Evolutionary conservation across 2,329 filamentous ascomycete genomes (phyloP), one percentile per base, ranked within the genome.

Genomic region (Nigrospora sphaerica): DNA sequence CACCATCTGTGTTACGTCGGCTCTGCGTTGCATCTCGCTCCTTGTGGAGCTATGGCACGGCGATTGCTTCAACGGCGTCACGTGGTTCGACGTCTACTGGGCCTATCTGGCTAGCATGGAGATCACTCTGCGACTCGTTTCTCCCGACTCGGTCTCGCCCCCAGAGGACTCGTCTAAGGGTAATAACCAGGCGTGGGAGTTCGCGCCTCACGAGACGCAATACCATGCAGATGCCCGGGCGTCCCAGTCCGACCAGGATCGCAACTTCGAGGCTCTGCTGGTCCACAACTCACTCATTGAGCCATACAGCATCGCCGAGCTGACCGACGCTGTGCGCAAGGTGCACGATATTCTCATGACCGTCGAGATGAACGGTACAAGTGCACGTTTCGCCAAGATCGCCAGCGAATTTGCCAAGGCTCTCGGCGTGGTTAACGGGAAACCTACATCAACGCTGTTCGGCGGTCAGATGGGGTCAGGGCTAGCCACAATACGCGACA

Each of bases 361-460:
- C 6, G 52, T 55, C 14, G 54, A 57, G 18, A 50, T 58, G 19
- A 57, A 52, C 38, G 56, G 56, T 11, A 57, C 54, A 32, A 56
- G 53, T 32, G 56, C 56, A n/a, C 54, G 52, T 23, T 57, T 55
- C 35, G 52, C 53, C 3, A 54, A 52, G 38, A 51, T 49, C 10
- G 48, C 56, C 11, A 46, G 52, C 35, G 54, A 57, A 28, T 53
- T 58, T 35, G 55, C 52, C 7, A 54, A 51, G 28, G 48, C 52
- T 12, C 48, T 56, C 1, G 51, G 48, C 23, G 50, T 57, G 28
- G 48, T 54, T 9, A 47, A 53, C 18, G 39, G 32, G 6, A 49
- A 54, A 23, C 47, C 47, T 16, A 34, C 32, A 14, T 46, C 44
- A n/a, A 46, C 47, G 11, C 40, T 49, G 3, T 49, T 49, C 28